Evolutionary conservation across 1,284 basidiomycete species (phyloP).

Genomic region (Wolfiporia cocos): DNA sequence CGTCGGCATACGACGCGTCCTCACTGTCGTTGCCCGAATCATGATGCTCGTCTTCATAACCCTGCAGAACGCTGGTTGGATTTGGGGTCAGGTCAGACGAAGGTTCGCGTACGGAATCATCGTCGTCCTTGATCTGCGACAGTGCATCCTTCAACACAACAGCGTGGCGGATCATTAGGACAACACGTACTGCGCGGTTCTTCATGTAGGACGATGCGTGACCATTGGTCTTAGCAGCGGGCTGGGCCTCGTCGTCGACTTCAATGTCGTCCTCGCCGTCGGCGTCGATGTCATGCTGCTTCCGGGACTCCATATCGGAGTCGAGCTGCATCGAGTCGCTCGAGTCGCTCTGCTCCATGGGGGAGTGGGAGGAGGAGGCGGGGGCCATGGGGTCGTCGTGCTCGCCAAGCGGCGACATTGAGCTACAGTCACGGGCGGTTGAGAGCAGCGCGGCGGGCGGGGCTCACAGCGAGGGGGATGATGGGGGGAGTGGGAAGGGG

Average conservation of each 20-base stretch:
- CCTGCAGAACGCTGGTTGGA: slow-evolving; percentile 34
- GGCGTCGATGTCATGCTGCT: slow-evolving; percentile 22
- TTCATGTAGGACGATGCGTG: slow-evolving; percentile 23
- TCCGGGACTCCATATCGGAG: slow-evolving; percentile 33
- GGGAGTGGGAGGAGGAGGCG: slow-evolving; percentile 24
- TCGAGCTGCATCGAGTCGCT: slow-evolving; percentile 37
- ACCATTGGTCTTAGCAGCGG: slow-evolving; percentile 17
- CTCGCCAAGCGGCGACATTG: slow-evolving; percentile 21
- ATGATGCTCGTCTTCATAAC: slow-evolving; percentile 54
- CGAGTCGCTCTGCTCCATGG: slow-evolving; percentile 32
- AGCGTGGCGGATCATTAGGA: slow-evolving; percentile 10
- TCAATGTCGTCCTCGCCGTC: slow-evolving; percentile 36
- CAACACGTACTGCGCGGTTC: slow-evolving; percentile 26
- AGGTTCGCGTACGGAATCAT: slow-evolving; percentile 55
- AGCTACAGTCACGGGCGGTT: slow-evolving; percentile 31
- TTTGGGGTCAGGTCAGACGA: slow-evolving; percentile 17
- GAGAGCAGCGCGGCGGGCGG: slow-evolving; percentile 32
- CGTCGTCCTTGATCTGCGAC: slow-evolving; percentile 43
- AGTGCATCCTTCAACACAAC: slow-evolving; percentile 10
- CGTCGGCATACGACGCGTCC: slow-evolving; percentile 72
- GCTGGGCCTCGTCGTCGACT: slow-evolving; percentile 26
- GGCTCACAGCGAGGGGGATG: slow-evolving; percentile 23
- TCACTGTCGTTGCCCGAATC: slow-evolving; percentile 49
- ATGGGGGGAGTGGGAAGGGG: slow-evolving; percentile 22
- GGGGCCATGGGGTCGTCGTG: slow-evolving; percentile 22